A percentile compares a stretch with the other conserved stretches of the same genome.
phyloP scores from a whole-genome alignment of 306 rosid species.

The Glycine tomentella region DNA sequence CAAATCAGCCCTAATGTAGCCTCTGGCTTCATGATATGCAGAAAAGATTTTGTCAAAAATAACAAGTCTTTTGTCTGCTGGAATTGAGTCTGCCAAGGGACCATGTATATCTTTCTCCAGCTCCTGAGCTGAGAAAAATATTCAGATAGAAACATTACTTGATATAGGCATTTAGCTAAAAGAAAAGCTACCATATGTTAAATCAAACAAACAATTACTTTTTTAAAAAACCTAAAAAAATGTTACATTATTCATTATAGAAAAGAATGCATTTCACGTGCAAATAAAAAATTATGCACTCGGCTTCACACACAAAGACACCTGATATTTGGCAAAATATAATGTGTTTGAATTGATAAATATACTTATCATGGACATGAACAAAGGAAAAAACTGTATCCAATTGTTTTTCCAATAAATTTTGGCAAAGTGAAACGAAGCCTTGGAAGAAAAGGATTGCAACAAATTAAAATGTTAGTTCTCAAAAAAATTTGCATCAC shows the following conservation, averaged over 20 bases:
- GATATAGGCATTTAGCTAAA: conserved; percentile 21
- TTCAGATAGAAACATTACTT: conserved; percentile 45
- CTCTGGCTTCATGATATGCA: conserved; percentile 95
- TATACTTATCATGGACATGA: too few relatives aligned
- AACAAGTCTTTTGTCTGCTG: conserved; percentile 78
- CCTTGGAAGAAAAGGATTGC: neutral
- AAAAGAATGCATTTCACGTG: conserved; percentile 22
- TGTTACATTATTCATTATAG: conserved; percentile 1
- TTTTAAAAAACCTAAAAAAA: neutral
- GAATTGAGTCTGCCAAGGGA: conserved; percentile 71
- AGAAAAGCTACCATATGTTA: conserved; percentile 21
- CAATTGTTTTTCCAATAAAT: too few relatives aligned
- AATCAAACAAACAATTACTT: conserved; percentile 29
- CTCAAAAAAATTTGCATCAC: conserved; percentile 1
- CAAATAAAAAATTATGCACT: neutral
- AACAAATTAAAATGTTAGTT: conserved; percentile 9
- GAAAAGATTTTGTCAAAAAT: conserved; percentile 92
- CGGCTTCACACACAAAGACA: too few relatives aligned
- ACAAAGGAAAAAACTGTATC: too few relatives aligned
- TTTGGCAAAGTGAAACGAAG: too few relatives aligned
- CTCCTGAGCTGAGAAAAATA: conserved; percentile 86
- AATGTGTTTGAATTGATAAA: too few relatives aligned
- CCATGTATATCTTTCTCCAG: conserved; percentile 89
- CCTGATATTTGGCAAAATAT: too few relatives aligned
- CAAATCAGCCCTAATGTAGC: conserved; percentile 93